These are phyloP conservation scores for Stephania yunnanensis DNA, from an alignment of 164 flowering plant species.

Conservation along the genomic window DNA sequence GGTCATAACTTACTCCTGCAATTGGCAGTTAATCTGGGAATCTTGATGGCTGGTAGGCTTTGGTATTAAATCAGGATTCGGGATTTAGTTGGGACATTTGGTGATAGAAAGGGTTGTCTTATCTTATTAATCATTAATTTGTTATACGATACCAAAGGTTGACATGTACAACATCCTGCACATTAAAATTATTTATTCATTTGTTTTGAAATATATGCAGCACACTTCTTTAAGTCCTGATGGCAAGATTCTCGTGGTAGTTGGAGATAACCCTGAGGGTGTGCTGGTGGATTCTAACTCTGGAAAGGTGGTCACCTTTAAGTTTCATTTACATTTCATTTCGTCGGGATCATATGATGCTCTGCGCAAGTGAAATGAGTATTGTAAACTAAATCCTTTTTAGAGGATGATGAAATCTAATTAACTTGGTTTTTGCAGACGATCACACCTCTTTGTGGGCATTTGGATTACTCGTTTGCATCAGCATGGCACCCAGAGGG, in stretches of 20 bases:
- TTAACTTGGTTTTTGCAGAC: constrained; percentile 35
- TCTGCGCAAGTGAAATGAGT: neutral
- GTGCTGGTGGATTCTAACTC: constrained; percentile 62
- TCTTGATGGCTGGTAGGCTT: neutral
- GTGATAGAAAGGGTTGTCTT: neutral
- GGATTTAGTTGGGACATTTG: too few relatives aligned
- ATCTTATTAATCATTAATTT: neutral
- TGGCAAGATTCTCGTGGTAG: constrained; percentile 68
- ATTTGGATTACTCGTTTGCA: constrained; percentile 89
- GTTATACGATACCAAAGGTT: neutral
- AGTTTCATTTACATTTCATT: neutral
- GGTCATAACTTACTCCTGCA: neutral
- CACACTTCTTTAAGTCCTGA: constrained; percentile 85
- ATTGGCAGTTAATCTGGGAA: neutral
- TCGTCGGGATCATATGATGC: too few relatives aligned
- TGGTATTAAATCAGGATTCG: neutral
- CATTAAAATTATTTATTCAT: neutral
- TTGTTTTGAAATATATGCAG: constrained; percentile 30
- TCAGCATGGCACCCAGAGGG: constrained; percentile 98
- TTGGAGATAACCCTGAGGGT: constrained; percentile 82
- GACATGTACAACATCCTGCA: neutral
- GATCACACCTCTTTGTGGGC: constrained; percentile 49
- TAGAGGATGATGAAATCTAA: neutral
- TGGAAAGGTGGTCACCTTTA: constrained; percentile 57
- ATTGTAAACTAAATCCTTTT: neutral